Percentiles rank a stretch among this genome's conserved stretches.
Conservation (phyloP, 2,329 filamentous ascomycete species). For the Malbranchea zuffiana region DNA sequence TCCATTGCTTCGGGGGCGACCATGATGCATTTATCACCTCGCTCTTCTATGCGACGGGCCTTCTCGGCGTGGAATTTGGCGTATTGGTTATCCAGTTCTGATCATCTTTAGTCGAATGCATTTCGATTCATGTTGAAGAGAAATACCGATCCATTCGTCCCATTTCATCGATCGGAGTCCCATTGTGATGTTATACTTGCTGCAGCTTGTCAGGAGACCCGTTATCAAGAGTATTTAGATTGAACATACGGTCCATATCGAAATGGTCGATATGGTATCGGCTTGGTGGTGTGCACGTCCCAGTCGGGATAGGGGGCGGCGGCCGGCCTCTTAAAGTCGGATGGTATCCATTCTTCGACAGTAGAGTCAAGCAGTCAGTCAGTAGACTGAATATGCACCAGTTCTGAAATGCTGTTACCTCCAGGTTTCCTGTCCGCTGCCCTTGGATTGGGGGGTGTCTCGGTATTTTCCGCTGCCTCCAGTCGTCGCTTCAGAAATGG, state of each 20-base stretch:
- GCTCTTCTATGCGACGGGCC: conserved; percentile 52
- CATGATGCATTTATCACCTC: conserved; percentile 55
- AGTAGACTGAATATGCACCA: too few species aligned
- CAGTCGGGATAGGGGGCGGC: conserved; percentile 56
- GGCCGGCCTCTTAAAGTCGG: conserved; percentile 48
- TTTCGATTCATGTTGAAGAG: background rate
- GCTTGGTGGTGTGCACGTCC: conserved; percentile 57
- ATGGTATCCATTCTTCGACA: conserved; percentile 45
- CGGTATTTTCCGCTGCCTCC: too few species aligned
- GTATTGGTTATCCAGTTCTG: conserved; percentile 70
- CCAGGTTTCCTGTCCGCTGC: conserved; percentile 34
- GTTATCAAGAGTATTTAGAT: background rate
- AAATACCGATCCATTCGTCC: conserved; percentile 58
- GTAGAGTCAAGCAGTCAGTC: background rate
- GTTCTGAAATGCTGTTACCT: conserved; percentile 26
- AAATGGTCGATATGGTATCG: conserved; percentile 68
- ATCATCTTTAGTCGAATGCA: background rate
- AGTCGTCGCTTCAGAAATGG: too few species aligned
- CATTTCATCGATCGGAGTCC: conserved; percentile 59
- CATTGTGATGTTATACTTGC: conserved; percentile 65
- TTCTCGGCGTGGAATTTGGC: conserved; percentile 63
- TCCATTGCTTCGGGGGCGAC: conserved; percentile 61
- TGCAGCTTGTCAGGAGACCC: conserved; percentile 11
- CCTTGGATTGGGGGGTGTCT: too few species aligned
- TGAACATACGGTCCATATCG: conserved; percentile 54